Evolutionary conservation across 129 eudicot genomes (phyloP).

Genomic region (carrot (Daucus carota)): DH1_v3.0 NC_030386.2:34763001-34763500

Average conservation of each 20-base stretch:
- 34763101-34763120: not conserved
- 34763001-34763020: not conserved
- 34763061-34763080: too few relatives aligned
- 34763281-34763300: too few relatives aligned
- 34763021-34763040: not conserved
- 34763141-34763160: not conserved
- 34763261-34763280: too few relatives aligned
- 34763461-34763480: slow-evolving; percentile 74
- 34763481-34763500: slow-evolving; percentile 77
- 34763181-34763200: too few relatives aligned
- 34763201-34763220: too few relatives aligned
- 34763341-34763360: not conserved
- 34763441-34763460: slow-evolving; percentile 81
- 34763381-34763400: not conserved
- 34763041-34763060: not conserved
- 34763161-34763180: not conserved
- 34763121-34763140: not conserved
- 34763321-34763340: not conserved
- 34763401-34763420: not conserved
- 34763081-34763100: too few relatives aligned
- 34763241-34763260: too few relatives aligned
- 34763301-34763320: too few relatives aligned
- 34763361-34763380: not conserved
- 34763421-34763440: slow-evolving; percentile 76
- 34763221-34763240: too few relatives aligned